phyloP scores from a whole-genome alignment of 108 stramenopile genomes.

The Discostella pseudostelligera region DNA sequence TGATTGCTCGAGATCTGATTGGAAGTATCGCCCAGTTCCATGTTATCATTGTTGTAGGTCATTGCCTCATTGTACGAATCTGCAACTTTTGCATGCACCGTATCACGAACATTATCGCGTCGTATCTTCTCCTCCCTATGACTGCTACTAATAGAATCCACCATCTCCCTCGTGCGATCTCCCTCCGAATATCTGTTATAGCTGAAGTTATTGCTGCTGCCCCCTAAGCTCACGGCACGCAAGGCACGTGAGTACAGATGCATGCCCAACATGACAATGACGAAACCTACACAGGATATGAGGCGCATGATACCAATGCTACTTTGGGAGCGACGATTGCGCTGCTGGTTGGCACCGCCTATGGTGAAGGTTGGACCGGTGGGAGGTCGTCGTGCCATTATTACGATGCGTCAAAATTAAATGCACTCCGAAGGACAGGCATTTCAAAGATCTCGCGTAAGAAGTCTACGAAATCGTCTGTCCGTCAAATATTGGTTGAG shows the following conservation, averaged over 20 bases:
- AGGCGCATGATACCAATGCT: background rate
- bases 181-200: no score
- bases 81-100: no score
- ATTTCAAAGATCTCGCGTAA: no score
- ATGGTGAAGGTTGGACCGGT: background rate
- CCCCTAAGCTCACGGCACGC: background rate
- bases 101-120: background rate
- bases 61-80: no score
- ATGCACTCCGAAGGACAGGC: no score
- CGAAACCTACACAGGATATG: background rate
- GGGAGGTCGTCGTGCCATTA: slow-evolving; percentile 13
- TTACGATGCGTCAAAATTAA: no score
- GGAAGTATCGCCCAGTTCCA: no score
- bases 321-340: background rate
- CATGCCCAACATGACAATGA: slow-evolving; percentile 7
- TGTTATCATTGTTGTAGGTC: no score
- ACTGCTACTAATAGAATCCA: background rate
- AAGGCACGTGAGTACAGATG: slow-evolving; percentile 9
- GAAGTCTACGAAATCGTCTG: no score
- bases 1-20: no score
- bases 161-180: background rate
- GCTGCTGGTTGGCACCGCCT: slow-evolving; percentile 1
- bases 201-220: no score
- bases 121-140: background rate
- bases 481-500: no score